Base-by-base conservation (phyloP, 1,284 basidiomycete species). In the Leccinum solheimii region DNA sequence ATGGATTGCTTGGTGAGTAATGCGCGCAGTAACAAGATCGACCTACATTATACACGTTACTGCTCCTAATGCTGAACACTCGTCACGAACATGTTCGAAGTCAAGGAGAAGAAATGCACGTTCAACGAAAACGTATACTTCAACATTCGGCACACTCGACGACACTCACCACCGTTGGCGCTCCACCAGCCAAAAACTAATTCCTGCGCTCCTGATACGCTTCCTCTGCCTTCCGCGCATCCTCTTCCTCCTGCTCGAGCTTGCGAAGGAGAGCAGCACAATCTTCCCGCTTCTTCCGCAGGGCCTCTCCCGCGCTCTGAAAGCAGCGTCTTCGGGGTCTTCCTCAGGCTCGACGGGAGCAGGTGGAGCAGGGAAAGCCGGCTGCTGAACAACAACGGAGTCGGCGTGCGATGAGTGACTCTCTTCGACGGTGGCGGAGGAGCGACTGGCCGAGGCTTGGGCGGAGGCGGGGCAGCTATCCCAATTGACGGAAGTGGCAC, bases 161-260 rank as follows among this genome's bases (percentile, higher is more conserved):
- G 54, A 45, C 26, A 71, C 68, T 26, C 75, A 55, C 26, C 26
- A 10, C 21, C 2, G 62, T 52, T 43, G 67, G 56, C 56, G 80
- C 71, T 62, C 81, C 83, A 71, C 84, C 71, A 11, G 81, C 79
- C 61, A 72, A 62, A n/a, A 72, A 64, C 19, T 74, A 67, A 26
- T 79, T 69, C 32, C 83, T 74, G 48, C 82, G 77, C 3, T 80
- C 81, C 60, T 83, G 73, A 59, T 84, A 82, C 55, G 80, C 80
- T 69, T 88, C 88, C 65, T 92, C 88, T 59, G 84, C 83, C 38
- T 78, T 76, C 30, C 80, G 77, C 23, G 84, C 86, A 71, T 91
- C 88, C 68, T 87, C 86, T 67, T 92, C 90, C 69, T 92, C 86
- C 64, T 80, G 77, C 74, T 94, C 90, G 5, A 94, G 79, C 67